A percentile compares a stretch with the other conserved stretches of the same genome.
phyloP scores from a whole-genome alignment of 352 stramenopile species.

The Pythium scleroteichum region DNA sequence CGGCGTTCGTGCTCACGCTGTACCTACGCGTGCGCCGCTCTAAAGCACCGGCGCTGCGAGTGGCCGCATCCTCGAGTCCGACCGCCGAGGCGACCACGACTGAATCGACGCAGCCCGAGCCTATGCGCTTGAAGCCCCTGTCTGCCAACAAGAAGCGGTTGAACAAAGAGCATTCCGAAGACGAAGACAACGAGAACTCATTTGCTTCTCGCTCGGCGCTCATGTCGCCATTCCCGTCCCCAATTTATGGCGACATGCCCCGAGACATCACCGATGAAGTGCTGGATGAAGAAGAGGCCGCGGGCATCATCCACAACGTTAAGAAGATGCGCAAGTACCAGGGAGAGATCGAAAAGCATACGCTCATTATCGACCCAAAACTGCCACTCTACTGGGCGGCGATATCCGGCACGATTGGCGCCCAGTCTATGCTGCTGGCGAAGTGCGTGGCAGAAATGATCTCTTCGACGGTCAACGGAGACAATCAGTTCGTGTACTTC shows the following conservation, averaged over 20 bases:
- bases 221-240: slow-evolving; percentile 70
- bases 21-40: slow-evolving; percentile 81
- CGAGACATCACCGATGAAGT: slow-evolving; percentile 19
- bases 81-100: slow-evolving; percentile 1
- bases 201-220: slow-evolving; percentile 38
- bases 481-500: slow-evolving; percentile 88
- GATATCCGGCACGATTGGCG: slow-evolving; percentile 82
- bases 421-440: slow-evolving; percentile 79
- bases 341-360: slow-evolving; percentile 80
- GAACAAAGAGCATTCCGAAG: background rate
- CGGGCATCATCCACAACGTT: slow-evolving; percentile 36
- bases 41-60: slow-evolving; percentile 74
- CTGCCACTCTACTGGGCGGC: slow-evolving; percentile 86
- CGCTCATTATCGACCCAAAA: slow-evolving; percentile 84
- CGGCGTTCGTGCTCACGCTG: slow-evolving; percentile 80
- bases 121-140: slow-evolving; percentile 21
- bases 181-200: slow-evolving; percentile 1
- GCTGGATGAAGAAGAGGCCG: slow-evolving; percentile 48
- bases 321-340: slow-evolving; percentile 56
- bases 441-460: slow-evolving; percentile 88
- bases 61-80: slow-evolving; percentile 33
- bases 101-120: slow-evolving; percentile 6
- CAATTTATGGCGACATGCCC: slow-evolving; percentile 20
- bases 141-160: slow-evolving; percentile 6
- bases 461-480: slow-evolving; percentile 70